phyloP scores from a whole-genome alignment of 1,139 yeast species.

The Hansenula lynferdii region DNA sequence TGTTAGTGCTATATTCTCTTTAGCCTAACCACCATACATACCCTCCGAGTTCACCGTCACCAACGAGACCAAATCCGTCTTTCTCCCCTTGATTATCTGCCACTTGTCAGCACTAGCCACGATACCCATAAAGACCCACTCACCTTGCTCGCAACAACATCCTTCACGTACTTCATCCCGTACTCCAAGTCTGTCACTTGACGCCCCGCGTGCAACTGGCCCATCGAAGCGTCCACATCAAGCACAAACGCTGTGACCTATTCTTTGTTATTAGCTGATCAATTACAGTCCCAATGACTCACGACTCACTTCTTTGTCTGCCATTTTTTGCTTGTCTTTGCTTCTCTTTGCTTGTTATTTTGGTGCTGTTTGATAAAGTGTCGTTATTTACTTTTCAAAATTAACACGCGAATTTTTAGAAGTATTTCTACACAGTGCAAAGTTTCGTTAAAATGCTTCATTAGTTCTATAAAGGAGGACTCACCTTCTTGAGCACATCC shows the following conservation, averaged over 20 bases:
- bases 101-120: background rate
- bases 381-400: background rate
- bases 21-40: conserved; percentile 2
- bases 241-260: conserved; percentile 48
- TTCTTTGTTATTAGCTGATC: conserved; percentile 1
- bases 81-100: conserved; percentile 40
- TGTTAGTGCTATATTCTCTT: conserved; percentile 1
- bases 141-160: conserved; percentile 38
- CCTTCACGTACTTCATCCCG: conserved; percentile 37
- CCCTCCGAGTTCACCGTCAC: conserved; percentile 35
- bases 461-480: conserved; percentile 32
- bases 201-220: conserved; percentile 21
- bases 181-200: conserved; percentile 33
- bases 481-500: conserved; percentile 40
- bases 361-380: background rate
- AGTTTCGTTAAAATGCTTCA: background rate
- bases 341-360: background rate
- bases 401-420: background rate
- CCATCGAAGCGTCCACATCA: conserved; percentile 47
- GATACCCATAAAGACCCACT: conserved; percentile 17
- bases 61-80: conserved; percentile 51
- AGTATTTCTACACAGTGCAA: background rate
- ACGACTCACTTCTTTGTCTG: conserved; percentile 33
- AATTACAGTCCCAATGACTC: background rate
- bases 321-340: conserved; percentile 18